A percentile compares a stretch with the other conserved stretches of the same genome.
These are phyloP conservation scores for Colletotrichum sp. DNA, from an alignment of 2,329 filamentous ascomycete genomes.

Conservation along the genomic window DNA sequence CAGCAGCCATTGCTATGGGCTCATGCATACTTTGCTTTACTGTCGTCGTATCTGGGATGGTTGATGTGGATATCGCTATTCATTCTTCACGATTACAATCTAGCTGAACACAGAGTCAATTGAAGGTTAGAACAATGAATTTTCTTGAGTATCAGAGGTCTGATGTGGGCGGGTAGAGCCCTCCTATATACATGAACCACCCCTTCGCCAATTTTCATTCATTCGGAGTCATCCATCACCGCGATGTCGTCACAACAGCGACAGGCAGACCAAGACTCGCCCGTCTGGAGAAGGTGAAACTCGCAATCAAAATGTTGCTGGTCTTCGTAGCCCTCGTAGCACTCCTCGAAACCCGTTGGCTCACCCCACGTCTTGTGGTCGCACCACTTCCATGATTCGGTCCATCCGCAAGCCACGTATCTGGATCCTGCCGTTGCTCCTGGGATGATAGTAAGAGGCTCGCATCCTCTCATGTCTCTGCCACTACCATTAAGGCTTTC, in stretches of 20 bases:
- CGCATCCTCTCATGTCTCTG: neutral
- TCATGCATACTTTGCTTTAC: neutral
- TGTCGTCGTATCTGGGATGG: neutral
- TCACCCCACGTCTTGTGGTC: no score
- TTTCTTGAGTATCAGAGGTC: neutral
- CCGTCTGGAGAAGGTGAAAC: neutral
- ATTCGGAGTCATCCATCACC: neutral
- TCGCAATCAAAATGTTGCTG: neutral
- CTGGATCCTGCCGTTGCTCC: neutral
- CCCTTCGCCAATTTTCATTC: neutral
- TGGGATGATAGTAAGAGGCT: neutral
- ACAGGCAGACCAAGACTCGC: neutral
- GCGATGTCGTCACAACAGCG: neutral
- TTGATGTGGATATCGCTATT: neutral
- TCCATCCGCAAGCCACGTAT: neutral
- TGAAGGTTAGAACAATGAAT: neutral
- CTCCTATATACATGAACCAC: neutral
- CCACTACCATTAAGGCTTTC: neutral
- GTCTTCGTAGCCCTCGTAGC: no score
- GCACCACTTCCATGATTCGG: neutral
- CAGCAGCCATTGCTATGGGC: rapidly evolving
- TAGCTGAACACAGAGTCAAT: rapidly evolving
- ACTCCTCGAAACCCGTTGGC: no score
- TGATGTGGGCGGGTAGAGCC: neutral
- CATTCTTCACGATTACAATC: neutral